Conservation (phyloP, 495 filamentous ascomycete genomes). For the Xylaria flabelliformis region DNA sequence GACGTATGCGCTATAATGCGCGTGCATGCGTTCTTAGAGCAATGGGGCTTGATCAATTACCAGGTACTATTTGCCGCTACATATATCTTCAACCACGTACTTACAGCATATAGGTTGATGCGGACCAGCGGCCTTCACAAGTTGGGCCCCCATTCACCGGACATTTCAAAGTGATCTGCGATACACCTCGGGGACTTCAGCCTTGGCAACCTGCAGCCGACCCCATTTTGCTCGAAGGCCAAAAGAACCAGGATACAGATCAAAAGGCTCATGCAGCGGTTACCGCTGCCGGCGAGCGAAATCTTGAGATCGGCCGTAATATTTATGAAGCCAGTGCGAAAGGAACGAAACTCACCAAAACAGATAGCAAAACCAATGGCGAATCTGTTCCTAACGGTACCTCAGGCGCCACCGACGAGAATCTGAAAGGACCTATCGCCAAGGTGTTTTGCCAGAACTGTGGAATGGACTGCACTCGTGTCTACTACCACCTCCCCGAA, state of each 20-base stretch:
- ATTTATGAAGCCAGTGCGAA: slow-evolving; percentile 94
- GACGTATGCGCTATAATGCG: slow-evolving; percentile 99
- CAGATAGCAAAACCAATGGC: slow-evolving; percentile 69
- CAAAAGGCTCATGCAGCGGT: slow-evolving; percentile 67
- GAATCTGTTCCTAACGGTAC: slow-evolving; percentile 69
- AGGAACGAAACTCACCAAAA: slow-evolving; percentile 70
- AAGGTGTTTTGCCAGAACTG: slow-evolving; percentile 85
- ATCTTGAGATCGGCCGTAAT: slow-evolving; percentile 89
- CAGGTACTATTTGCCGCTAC: slow-evolving; percentile 68
- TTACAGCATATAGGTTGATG: slow-evolving; percentile 76
- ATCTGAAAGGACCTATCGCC: slow-evolving; percentile 62
- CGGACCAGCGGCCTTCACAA: slow-evolving; percentile 90
- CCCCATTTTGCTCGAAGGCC: slow-evolving; percentile 65
- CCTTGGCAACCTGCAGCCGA: slow-evolving; percentile 89
- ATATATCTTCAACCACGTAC: slow-evolving; percentile 18
- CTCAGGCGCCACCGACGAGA: slow-evolving; percentile 56
- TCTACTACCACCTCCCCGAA: slow-evolving; percentile 85
- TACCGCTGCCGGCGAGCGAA: slow-evolving; percentile 77
- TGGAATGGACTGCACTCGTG: slow-evolving; percentile 88
- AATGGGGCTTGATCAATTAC: slow-evolving; percentile 99
- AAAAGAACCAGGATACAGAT: slow-evolving; percentile 79
- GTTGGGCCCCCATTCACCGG: slow-evolving; percentile 97
- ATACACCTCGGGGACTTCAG: slow-evolving; percentile 93
- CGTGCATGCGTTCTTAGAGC: slow-evolving; percentile 97
- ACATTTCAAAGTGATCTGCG: slow-evolving; percentile 92